phyloP scores from a whole-genome alignment of 2,329 filamentous ascomycete species.

The Stemphylium lycopersici region DNA sequence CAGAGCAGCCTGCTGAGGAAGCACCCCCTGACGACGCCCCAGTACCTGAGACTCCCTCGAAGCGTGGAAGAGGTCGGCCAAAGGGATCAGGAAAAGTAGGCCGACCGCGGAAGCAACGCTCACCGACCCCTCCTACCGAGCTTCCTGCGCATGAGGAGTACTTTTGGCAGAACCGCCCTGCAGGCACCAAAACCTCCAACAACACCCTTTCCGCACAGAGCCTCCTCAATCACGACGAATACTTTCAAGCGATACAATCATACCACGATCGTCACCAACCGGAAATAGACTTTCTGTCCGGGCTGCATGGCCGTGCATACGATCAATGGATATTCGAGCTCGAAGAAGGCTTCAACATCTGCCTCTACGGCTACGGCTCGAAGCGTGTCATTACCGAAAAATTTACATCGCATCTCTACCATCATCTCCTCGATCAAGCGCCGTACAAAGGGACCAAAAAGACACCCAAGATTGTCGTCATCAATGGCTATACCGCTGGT shows the following conservation, averaged over 20 bases:
- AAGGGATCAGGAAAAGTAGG: constrained; percentile 46
- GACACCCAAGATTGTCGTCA: constrained; percentile 72
- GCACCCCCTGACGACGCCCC: constrained; percentile 28
- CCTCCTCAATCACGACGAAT: constrained; percentile 89
- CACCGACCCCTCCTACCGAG: constrained; percentile 79
- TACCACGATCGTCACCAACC: constrained; percentile 71
- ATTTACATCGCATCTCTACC: constrained; percentile 75
- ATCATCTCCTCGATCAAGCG: constrained; percentile 42
- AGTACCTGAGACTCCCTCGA: constrained; percentile 62
- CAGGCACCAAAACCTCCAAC: constrained; percentile 81
- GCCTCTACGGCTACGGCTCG: constrained; percentile 86
- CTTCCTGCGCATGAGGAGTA: constrained; percentile 89
- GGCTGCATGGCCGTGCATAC: constrained; percentile 80
- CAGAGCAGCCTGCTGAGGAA: constrained; percentile 34
- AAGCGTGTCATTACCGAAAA: constrained; percentile 76
- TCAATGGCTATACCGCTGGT: constrained; percentile 81
- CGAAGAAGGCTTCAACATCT: constrained; percentile 83
- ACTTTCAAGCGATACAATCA: constrained; percentile 72
- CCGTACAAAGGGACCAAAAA: constrained; percentile 40
- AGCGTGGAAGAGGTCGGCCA: constrained; percentile 54
- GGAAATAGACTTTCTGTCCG: constrained; percentile 74
- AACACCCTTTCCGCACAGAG: constrained; percentile 78
- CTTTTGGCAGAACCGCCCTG: constrained; percentile 89
- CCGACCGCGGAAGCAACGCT: constrained; percentile 67
- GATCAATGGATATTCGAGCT: constrained; percentile 94